Percentiles rank a stretch among this genome's conserved stretches.
These are phyloP conservation scores for Lepidium aucheri DNA, from an alignment of 345 rosid genomes.

Conservation along the genomic window DNA sequence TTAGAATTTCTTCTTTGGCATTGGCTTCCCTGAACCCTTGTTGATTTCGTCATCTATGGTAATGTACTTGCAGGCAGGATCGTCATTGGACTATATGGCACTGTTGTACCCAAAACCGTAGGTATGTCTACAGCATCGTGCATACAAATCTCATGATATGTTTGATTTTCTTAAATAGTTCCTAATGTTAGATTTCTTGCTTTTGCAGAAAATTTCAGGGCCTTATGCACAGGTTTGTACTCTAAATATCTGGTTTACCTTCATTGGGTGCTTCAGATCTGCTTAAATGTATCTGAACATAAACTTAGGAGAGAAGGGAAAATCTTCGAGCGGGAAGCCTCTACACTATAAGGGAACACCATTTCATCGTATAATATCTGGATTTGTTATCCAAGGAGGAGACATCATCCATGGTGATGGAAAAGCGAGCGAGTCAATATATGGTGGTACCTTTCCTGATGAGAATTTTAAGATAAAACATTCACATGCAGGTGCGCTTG, in stretches of 20 bases:
- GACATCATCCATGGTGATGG: constrained; percentile 73
- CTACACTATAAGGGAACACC: constrained; percentile 78
- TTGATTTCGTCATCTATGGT: not conserved
- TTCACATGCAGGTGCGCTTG: constrained; percentile 67
- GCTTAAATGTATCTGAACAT: not conserved
- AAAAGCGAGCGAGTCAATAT: constrained; percentile 68
- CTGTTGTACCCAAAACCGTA: constrained; percentile 83
- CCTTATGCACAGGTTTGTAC: constrained; percentile 83
- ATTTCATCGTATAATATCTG: constrained; percentile 89
- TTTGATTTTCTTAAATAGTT: not conserved
- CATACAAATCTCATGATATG: not conserved
- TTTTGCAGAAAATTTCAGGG: constrained; percentile 89
- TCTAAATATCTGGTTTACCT: not conserved
- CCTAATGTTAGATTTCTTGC: not conserved
- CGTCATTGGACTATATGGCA: constrained; percentile 84
- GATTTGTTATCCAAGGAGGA: constrained; percentile 94
- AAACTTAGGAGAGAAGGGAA: constrained; percentile 62
- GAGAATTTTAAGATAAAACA: constrained; percentile 86
- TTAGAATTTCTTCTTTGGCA: constrained; percentile 1
- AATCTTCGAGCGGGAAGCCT: constrained; percentile 46
- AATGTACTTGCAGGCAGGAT: constrained; percentile 70
- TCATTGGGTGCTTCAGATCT: not conserved
- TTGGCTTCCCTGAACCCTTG: not conserved
- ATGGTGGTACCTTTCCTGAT: constrained; percentile 77
- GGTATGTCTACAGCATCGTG: constrained; percentile 44